A percentile compares a stretch with the other conserved stretches of the same genome.
Conservation (phyloP, 2,329 filamentous ascomycete species). For the Colletotrichum lindemuthianum region DNA sequence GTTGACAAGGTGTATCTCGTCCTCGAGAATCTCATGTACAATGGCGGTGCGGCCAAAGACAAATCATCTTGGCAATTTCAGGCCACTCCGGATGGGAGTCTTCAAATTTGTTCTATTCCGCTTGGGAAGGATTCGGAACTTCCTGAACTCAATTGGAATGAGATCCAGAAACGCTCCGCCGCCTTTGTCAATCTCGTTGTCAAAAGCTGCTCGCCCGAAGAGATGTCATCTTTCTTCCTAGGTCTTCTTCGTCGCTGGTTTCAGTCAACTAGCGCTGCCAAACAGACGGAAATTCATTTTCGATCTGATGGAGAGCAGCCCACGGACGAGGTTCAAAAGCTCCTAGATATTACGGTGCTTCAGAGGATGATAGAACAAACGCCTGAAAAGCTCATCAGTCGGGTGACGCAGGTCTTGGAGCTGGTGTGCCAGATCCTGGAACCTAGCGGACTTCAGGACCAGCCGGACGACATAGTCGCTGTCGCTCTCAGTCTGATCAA, state of each 20-base stretch:
- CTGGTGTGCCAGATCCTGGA: slow-evolving; percentile 70
- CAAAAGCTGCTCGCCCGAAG: slow-evolving; percentile 61
- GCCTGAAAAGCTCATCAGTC: slow-evolving; percentile 70
- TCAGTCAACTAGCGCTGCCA: slow-evolving; percentile 40
- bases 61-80: slow-evolving; percentile 64
- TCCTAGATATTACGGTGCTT: slow-evolving; percentile 70
- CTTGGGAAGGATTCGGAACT: slow-evolving; percentile 24
- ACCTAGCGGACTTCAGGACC: slow-evolving; percentile 52
- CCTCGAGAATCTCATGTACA: slow-evolving; percentile 64
- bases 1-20: slow-evolving; percentile 59
- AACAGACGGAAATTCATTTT: slow-evolving; percentile 42
- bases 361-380: slow-evolving; percentile 73
- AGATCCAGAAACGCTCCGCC: slow-evolving; percentile 59
- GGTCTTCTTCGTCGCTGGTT: slow-evolving; percentile 69
- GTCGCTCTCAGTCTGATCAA: slow-evolving; percentile 71
- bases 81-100: slow-evolving; percentile 52
- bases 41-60: slow-evolving; percentile 52
- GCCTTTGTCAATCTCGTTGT: slow-evolving; percentile 61
- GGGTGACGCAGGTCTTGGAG: slow-evolving; percentile 72
- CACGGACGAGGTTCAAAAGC: slow-evolving; percentile 55
- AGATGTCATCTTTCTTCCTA: slow-evolving; percentile 70
- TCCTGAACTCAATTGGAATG: slow-evolving; percentile 50
- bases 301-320: slow-evolving; percentile 43
- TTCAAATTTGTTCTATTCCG: slow-evolving; percentile 58
- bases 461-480: slow-evolving; percentile 59